A percentile compares a stretch with the other conserved stretches of the same genome.
Evolutionary conservation across 176 grass and related monocot genomes (phyloP).

Genomic region (Ananas comosus): DNA sequence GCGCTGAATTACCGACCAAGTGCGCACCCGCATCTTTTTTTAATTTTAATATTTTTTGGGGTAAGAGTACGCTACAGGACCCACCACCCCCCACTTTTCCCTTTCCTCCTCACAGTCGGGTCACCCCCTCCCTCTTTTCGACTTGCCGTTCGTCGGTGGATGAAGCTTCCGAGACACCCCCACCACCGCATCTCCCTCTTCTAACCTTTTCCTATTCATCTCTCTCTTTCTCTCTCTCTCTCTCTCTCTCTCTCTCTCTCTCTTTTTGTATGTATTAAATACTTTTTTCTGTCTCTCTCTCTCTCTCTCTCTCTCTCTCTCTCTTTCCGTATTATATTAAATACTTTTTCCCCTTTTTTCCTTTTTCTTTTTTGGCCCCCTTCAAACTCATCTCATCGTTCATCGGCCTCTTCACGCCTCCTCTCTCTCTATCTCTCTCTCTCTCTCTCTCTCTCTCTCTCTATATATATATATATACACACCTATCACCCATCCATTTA

Average conservation of each 20-base stretch:
- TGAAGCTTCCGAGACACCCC: too few species aligned
- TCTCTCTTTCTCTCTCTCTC: neutral
- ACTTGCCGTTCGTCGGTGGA: too few species aligned
- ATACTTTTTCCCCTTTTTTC: constrained; percentile 11
- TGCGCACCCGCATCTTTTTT: too few species aligned
- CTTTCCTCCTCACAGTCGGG: too few species aligned
- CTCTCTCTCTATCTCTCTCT: neutral
- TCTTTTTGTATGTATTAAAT: neutral
- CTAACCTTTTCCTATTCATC: neutral
- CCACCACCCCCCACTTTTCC: too few species aligned
- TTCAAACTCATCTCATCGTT: neutral
- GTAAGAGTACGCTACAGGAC: too few species aligned
- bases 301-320: constrained; percentile 16
- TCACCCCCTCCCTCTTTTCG: too few species aligned
- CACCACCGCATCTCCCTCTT: too few species aligned
- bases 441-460: constrained; percentile 4
- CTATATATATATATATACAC: too few species aligned
- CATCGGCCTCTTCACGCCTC: neutral
- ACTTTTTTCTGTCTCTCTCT: neutral
- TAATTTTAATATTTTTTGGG: too few species aligned
- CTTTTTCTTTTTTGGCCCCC: neutral
- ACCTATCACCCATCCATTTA: too few species aligned
- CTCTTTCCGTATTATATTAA: neutral
- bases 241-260: neutral
- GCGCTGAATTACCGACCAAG: too few species aligned